A percentile compares a stretch with the other conserved stretches of the same genome.
These are phyloP conservation scores for Chrysosporium queenslandicum DNA, from an alignment of 2,329 filamentous ascomycete genomes.

Conservation along the genomic window DNA sequence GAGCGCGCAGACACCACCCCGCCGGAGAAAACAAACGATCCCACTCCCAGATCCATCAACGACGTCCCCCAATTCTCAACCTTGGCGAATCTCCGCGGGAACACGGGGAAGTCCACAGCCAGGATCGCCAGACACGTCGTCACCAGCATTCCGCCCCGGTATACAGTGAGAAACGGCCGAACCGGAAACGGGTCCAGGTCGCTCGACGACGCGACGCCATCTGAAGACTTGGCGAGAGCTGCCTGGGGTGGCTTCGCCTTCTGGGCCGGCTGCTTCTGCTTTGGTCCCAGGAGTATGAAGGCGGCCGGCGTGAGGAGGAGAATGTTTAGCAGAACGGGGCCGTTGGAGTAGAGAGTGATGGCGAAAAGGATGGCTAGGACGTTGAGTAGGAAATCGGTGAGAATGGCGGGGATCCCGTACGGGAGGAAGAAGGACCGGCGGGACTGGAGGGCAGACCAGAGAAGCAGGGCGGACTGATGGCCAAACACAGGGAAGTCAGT, in stretches of 20 bases:
- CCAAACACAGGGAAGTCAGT: conserved; percentile 16
- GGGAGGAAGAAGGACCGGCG: conserved; percentile 74
- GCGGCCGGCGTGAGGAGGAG: conserved; percentile 63
- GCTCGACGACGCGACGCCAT: conserved; percentile 19
- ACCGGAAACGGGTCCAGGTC: conserved; percentile 53
- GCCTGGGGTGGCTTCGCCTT: conserved; percentile 28
- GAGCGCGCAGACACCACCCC: conserved; percentile 82
- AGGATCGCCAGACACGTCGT: conserved; percentile 83
- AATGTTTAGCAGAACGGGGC: conserved; percentile 61
- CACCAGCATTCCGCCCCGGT: conserved; percentile 84
- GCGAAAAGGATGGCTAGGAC: conserved; percentile 72
- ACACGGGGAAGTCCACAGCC: conserved; percentile 91
- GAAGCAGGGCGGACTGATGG: conserved; percentile 62
- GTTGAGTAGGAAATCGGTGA: conserved; percentile 81
- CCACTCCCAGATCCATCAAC: conserved; percentile 96
- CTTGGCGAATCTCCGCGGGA: conserved; percentile 90
- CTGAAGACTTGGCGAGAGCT: conserved; percentile 17
- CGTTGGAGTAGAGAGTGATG: conserved; percentile 70
- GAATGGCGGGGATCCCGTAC: conserved; percentile 56
- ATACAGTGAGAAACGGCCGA: conserved; percentile 87
- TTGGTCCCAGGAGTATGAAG: conserved; percentile 46
- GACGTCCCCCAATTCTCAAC: conserved; percentile 99
- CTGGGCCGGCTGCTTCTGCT: conserved; percentile 22
- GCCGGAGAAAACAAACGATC: conserved; percentile 91
- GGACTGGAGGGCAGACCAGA: conserved; percentile 83